Percentiles rank a stretch among this genome's conserved stretches.
Conservation (phyloP, 768 basidiomycete genomes). For the Pleurotus salmoneostramineus region DNA sequence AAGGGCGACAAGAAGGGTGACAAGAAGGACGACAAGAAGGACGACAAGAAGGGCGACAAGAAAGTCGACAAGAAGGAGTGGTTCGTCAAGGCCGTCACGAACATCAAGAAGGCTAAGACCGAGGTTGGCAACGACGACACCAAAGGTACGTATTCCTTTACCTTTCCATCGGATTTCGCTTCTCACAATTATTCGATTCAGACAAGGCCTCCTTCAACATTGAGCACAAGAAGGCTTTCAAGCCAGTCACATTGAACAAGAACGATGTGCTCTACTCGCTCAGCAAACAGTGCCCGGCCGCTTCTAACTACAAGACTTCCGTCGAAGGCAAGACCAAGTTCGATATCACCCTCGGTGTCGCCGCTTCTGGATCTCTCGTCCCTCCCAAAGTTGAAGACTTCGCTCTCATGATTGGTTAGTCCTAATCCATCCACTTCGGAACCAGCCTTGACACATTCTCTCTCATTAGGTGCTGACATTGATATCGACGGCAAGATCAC, state of each 20-base stretch:
- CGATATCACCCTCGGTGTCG: conserved; percentile 22
- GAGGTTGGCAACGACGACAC: neutral
- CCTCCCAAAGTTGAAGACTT: conserved; percentile 26
- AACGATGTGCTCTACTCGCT: conserved; percentile 2
- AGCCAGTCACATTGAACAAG: neutral
- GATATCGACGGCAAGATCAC: conserved; percentile 5
- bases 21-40: neutral
- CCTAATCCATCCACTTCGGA: neutral
- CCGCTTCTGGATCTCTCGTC: conserved; percentile 16
- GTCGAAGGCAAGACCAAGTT: conserved; percentile 20
- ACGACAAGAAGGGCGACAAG: neutral
- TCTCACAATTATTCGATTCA: neutral
- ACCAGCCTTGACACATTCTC: neutral
- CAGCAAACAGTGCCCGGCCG: conserved; percentile 4
- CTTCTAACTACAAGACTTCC: conserved; percentile 10
- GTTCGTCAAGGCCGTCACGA: neutral
- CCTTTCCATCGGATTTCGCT: neutral
- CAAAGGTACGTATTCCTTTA: neutral
- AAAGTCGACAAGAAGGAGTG: neutral
- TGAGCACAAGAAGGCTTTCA: neutral
- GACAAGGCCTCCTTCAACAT: conserved; percentile 1
- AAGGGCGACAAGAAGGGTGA: neutral
- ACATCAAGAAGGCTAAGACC: neutral
- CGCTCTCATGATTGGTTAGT: conserved; percentile 16
- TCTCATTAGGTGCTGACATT: neutral